Evolutionary conservation across 1,284 basidiomycete genomes (phyloP).

Genomic region (Neonothopanus nambi): DNA sequence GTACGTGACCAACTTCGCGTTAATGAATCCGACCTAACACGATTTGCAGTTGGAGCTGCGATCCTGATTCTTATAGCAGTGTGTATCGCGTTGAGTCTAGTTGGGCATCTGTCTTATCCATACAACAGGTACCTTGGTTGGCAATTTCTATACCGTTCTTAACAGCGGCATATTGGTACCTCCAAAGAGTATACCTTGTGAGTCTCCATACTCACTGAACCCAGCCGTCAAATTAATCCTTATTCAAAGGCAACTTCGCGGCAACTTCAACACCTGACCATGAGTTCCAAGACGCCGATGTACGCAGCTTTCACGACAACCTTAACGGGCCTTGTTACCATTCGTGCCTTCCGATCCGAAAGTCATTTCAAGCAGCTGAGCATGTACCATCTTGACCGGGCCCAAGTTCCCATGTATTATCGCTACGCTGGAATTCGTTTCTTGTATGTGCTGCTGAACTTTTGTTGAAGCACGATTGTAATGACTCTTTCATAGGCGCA

Average conservation of each 20-base stretch:
- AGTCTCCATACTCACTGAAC: neutral
- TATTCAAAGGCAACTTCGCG: constrained; percentile 18
- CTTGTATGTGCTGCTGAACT: constrained; percentile 18
- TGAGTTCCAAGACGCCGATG: constrained; percentile 26
- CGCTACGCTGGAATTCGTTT: constrained; percentile 27
- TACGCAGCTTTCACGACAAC: constrained; percentile 26
- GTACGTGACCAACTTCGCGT: constrained; percentile 3
- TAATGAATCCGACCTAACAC: neutral
- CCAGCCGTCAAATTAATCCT: neutral
- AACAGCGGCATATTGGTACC: constrained; percentile 14
- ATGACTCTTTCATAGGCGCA: constrained; percentile 20
- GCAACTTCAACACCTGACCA: constrained; percentile 24
- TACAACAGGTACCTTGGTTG: constrained; percentile 19
- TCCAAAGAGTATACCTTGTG: constrained; percentile 20
- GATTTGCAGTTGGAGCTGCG: constrained; percentile 21
- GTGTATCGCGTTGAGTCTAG: neutral
- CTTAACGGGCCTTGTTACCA: constrained; percentile 25
- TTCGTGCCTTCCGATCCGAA: constrained; percentile 24
- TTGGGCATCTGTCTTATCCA: no score
- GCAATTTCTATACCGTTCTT: constrained; percentile 20
- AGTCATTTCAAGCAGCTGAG: constrained; percentile 18
- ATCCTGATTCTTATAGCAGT: constrained; percentile 22
- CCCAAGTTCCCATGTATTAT: constrained; percentile 27
- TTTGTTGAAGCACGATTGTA: neutral
- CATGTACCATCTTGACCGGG: constrained; percentile 22